Evolutionary conservation across 73 alveolate species (phyloP).

Genomic region (Breviolum minutum): DNA sequence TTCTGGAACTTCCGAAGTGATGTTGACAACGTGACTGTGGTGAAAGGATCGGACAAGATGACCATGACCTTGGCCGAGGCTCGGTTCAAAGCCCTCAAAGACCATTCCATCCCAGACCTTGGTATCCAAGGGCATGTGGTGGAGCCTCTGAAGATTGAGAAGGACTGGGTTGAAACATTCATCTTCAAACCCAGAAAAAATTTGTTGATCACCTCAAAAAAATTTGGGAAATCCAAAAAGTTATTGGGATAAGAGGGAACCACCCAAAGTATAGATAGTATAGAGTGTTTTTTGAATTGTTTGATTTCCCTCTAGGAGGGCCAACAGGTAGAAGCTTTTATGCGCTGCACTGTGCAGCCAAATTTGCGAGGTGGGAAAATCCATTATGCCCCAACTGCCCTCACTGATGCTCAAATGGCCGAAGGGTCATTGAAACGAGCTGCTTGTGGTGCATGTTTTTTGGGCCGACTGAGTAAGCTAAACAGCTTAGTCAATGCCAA

Average conservation of each 20-base stretch:
- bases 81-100: neutral
- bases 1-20: neutral
- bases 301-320: neutral
- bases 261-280: too few species aligned
- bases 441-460: constrained; percentile 2
- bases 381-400: constrained; percentile 20
- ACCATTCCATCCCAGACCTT: constrained; percentile 15
- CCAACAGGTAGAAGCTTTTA: neutral
- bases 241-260: too few species aligned
- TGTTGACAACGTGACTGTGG: neutral
- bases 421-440: constrained; percentile 50
- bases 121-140: neutral
- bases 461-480: constrained; percentile 16
- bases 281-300: too few species aligned
- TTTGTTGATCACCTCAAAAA: neutral
- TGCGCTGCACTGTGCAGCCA: constrained; percentile 1
- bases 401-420: constrained; percentile 12
- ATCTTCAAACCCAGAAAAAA: neutral
- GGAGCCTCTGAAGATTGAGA: constrained; percentile 17
- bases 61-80: constrained; percentile 21
- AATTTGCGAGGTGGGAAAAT: constrained; percentile 32
- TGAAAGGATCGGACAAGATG: neutral
- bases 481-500: constrained; percentile 5
- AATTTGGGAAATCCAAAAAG: neutral
- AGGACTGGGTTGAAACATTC: too few species aligned